phyloP scores from a whole-genome alignment of 495 filamentous ascomycete genomes.

The Penicillium riverlandense region DNA sequence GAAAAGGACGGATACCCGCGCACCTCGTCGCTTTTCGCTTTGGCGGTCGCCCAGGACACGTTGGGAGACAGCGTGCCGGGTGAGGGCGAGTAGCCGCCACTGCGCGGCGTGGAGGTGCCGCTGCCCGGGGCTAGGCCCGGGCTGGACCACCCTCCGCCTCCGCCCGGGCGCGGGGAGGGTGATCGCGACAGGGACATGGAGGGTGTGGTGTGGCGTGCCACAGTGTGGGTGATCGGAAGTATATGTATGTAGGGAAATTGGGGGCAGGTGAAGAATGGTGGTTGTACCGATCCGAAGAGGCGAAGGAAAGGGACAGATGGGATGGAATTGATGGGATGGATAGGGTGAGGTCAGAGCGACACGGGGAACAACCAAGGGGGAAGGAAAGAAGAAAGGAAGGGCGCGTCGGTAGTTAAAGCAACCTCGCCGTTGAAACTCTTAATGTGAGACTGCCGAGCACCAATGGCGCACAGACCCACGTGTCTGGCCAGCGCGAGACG shows the following conservation, averaged over 20 bases:
- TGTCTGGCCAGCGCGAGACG: no score
- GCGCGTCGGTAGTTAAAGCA: no score
- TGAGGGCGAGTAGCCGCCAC: constrained; percentile 21
- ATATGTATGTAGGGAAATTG: neutral
- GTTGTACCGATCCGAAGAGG: neutral
- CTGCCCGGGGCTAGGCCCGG: constrained; percentile 68
- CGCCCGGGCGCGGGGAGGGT: constrained; percentile 71
- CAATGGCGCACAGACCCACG: no score
- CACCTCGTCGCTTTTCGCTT: constrained; percentile 69
- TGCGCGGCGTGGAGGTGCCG: constrained; percentile 60
- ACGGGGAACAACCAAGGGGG: neutral
- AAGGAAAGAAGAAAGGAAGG: neutral
- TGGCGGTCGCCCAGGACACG: constrained; percentile 72
- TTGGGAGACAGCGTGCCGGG: constrained; percentile 29
- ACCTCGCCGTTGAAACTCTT: no score
- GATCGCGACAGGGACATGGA: constrained; percentile 80
- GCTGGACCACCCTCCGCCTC: constrained; percentile 81
- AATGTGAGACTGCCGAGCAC: no score
- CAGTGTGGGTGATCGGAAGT: constrained; percentile 3
- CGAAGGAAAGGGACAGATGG: neutral
- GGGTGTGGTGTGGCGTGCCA: neutral
- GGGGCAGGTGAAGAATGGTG: no score
- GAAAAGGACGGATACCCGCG: constrained; percentile 77
- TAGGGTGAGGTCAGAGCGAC: neutral
- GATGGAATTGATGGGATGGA: neutral